phyloP scores from a whole-genome alignment of 257 asterid genomes.

The Fraxinus cuspidata region DNA sequence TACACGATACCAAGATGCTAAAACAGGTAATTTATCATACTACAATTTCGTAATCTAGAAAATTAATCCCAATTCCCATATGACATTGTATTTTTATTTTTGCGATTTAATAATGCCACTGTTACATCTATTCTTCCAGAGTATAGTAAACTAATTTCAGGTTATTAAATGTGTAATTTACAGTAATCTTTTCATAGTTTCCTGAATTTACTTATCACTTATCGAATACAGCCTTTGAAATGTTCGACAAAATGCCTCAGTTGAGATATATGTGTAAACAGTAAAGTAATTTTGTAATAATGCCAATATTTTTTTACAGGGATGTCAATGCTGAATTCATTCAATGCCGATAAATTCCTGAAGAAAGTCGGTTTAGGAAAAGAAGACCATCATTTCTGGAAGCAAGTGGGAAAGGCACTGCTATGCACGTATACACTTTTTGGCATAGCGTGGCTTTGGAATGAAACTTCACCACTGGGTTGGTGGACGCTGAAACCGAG shows the following conservation, averaged over 20 bases:
- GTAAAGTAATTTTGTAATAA: neutral
- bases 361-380: conserved; percentile 74
- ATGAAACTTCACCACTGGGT: conserved; percentile 91
- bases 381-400: conserved; percentile 92
- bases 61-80: neutral
- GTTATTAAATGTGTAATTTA: neutral
- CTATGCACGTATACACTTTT: conserved; percentile 73
- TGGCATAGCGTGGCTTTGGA: conserved; percentile 71
- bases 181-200: neutral
- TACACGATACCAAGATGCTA: conserved; percentile 40
- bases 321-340: conserved; percentile 37
- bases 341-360: conserved; percentile 58
- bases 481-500: conserved; percentile 90
- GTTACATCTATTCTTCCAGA: neutral
- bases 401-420: conserved; percentile 76
- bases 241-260: conserved; percentile 36
- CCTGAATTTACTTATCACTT: too few species aligned
- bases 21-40: conserved; percentile 32
- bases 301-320: conserved; percentile 27
- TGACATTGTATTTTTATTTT: neutral
- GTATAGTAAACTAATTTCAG: neutral
- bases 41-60: neutral
- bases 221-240: neutral
- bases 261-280: neutral
- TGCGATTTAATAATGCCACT: neutral